Conservation (phyloP, 1,284 basidiomycete species). For the Vanrija sp. region DNA sequence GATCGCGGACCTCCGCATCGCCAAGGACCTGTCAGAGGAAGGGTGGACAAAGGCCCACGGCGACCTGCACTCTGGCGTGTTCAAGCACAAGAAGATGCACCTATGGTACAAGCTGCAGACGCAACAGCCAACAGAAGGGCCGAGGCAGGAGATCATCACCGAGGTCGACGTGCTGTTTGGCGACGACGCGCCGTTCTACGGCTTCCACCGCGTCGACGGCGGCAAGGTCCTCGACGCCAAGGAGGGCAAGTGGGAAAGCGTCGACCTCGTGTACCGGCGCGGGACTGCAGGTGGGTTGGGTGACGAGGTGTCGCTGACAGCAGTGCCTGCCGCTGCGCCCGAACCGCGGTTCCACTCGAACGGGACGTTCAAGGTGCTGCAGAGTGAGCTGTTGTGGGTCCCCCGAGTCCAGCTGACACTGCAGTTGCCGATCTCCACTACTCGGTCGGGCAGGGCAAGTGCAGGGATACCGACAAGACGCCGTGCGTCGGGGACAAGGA, state of each 20-base stretch:
- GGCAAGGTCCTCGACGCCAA: constrained; percentile 52
- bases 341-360: constrained; percentile 68
- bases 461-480: constrained; percentile 60
- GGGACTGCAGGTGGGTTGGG: constrained; percentile 26
- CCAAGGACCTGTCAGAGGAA: constrained; percentile 24
- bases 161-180: constrained; percentile 85
- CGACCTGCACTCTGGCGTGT: constrained; percentile 40
- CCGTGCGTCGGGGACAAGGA: constrained; percentile 63
- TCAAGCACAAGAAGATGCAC: constrained; percentile 55
- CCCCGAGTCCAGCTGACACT: neutral
- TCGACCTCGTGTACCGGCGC: constrained; percentile 36
- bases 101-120: constrained; percentile 64
- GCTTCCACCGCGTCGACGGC: constrained; percentile 68
- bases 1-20: constrained; percentile 38
- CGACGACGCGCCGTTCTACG: constrained; percentile 72
- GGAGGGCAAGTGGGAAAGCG: constrained; percentile 36
- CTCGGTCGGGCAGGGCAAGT: constrained; percentile 67
- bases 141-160: constrained; percentile 60
- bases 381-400: constrained; percentile 47
- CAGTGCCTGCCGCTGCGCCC: constrained; percentile 63
- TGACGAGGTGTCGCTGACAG: constrained; percentile 43
- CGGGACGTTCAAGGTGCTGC: constrained; percentile 82
- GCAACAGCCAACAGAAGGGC: constrained; percentile 5
- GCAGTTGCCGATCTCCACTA: constrained; percentile 79
- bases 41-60: constrained; percentile 39